Conservation (phyloP, 805 yeast species). For the Pichia insulana region DNA sequence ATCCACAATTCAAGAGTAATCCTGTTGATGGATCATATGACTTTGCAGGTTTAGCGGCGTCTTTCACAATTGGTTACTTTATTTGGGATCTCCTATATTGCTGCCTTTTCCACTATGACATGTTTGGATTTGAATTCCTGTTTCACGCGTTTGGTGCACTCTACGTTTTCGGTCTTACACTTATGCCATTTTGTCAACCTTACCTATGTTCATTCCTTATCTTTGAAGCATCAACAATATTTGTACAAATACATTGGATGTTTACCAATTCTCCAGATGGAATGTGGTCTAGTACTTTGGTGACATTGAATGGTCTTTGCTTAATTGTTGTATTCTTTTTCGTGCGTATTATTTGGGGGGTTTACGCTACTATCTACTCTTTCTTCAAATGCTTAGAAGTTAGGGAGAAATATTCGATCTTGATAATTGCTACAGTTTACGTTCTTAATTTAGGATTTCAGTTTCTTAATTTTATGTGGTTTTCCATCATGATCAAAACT, state of each 20-base stretch:
- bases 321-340: constrained; percentile 64
- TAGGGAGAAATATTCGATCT: constrained; percentile 33
- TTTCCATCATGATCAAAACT: constrained; percentile 70
- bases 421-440: constrained; percentile 44
- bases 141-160: constrained; percentile 80
- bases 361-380: constrained; percentile 57
- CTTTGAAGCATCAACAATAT: constrained; percentile 88
- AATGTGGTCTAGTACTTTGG: constrained; percentile 43
- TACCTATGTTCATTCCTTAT: constrained; percentile 76
- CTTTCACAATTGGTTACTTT: constrained; percentile 79
- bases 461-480: constrained; percentile 74
- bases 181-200: constrained; percentile 69
- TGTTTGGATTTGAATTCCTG: constrained; percentile 77
- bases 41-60: constrained; percentile 64
- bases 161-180: constrained; percentile 55
- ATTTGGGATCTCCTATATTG: constrained; percentile 84
- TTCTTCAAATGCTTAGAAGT: constrained; percentile 36
- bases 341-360: constrained; percentile 83
- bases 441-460: constrained; percentile 55
- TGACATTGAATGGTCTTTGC: constrained; percentile 61
- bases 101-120: constrained; percentile 39
- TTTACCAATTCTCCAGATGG: constrained; percentile 68
- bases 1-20: constrained; percentile 38
- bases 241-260: constrained; percentile 92
- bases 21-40: constrained; percentile 63